These are phyloP conservation scores for Pseudogymnoascus sp. DNA, from an alignment of 2,329 filamentous ascomycete genomes.

Conservation along the genomic window DNA sequence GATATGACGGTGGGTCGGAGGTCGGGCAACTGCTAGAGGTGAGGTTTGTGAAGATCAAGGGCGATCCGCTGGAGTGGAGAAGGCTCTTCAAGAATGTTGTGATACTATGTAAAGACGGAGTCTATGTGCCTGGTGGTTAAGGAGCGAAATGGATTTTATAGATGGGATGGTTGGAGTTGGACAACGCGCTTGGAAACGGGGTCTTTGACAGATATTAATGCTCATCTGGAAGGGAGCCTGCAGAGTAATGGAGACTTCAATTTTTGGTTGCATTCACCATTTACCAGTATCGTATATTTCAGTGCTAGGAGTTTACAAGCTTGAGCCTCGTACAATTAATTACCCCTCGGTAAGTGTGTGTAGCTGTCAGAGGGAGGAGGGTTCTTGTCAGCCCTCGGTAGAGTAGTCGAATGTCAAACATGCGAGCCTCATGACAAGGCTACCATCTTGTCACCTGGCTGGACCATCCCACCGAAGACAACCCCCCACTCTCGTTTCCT, in stretches of 20 bases:
- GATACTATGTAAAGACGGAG: conserved; percentile 75
- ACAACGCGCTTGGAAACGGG: not conserved
- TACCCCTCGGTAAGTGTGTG: not conserved
- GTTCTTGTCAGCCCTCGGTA: too few species aligned
- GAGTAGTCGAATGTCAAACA: not conserved
- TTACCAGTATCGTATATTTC: not conserved
- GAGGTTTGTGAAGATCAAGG: conserved; percentile 87
- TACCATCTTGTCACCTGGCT: not conserved
- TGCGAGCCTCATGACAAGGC: not conserved
- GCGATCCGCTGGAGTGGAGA: conserved; percentile 93
- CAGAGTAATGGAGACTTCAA: not conserved
- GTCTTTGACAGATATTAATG: not conserved
- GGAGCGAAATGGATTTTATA: not conserved
- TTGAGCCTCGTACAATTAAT: not conserved
- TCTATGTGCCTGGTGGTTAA: conserved; percentile 48
- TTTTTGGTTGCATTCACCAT: not conserved
- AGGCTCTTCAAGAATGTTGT: conserved; percentile 96
- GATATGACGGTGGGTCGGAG: conserved; percentile 44
- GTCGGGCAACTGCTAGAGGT: conserved; percentile 58
- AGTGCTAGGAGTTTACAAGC: not conserved
- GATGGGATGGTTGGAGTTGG: not conserved
- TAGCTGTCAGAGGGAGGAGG: too few species aligned
- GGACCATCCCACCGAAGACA: not conserved
- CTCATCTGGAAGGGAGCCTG: not conserved
- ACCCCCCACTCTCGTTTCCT: too few species aligned